phyloP scores from a whole-genome alignment of 176 grass and related monocot species.

The Carex pumila region DNA sequence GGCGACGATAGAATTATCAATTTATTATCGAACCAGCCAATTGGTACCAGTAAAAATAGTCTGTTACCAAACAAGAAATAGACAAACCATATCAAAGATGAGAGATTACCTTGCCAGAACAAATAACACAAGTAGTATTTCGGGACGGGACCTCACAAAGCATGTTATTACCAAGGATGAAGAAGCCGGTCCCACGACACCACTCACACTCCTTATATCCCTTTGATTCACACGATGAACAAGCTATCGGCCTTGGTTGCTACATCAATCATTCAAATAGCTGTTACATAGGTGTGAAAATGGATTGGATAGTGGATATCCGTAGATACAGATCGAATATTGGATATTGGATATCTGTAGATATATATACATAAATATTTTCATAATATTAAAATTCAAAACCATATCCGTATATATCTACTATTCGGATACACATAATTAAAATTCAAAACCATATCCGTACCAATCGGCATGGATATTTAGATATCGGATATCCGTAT shows the following conservation, averaged over 20 bases:
- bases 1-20: not conserved
- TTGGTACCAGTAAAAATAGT: not conserved
- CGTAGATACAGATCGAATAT: no score
- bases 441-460: no score
- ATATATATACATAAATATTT: no score
- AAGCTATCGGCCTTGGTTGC: slow-evolving; percentile 80
- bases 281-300: not conserved
- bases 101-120: slow-evolving; percentile 63
- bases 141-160: slow-evolving; percentile 87
- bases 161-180: slow-evolving; percentile 91
- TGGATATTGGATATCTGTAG: no score
- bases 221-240: slow-evolving; percentile 67
- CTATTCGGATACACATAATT: no score
- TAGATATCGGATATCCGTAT: no score
- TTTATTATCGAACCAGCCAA: not conserved
- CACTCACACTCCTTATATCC: slow-evolving; percentile 86
- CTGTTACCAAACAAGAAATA: not conserved
- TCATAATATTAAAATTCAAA: no score
- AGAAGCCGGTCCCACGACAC: slow-evolving; percentile 86
- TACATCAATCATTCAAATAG: slow-evolving; percentile 44
- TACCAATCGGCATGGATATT: no score
- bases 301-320: no score
- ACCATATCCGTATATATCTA: no score
- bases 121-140: slow-evolving; percentile 79
- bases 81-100: not conserved